A percentile compares a stretch with the other conserved stretches of the same genome.
Conservation (phyloP, 345 rosid species). For the Corchorus capsularis region DNA sequence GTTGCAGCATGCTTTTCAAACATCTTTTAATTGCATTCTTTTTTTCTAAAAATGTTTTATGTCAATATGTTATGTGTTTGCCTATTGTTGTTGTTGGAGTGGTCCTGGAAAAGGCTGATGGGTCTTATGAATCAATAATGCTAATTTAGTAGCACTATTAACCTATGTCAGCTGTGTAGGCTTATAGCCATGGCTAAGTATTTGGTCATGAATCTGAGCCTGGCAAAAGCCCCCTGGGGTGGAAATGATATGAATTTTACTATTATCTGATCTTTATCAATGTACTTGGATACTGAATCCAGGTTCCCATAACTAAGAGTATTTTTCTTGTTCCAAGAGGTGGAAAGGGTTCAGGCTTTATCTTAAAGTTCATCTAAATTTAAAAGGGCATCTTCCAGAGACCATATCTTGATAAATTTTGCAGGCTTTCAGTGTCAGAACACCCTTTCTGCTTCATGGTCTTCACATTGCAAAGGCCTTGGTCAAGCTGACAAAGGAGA, state of each 20-base stretch:
- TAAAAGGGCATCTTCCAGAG: conserved; percentile 11
- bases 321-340: not conserved
- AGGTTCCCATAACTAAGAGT: not conserved
- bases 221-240: not conserved
- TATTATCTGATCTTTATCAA: not conserved
- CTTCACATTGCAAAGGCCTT: not conserved
- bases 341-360: not conserved
- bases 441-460: not conserved
- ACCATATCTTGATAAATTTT: not conserved
- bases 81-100: not conserved
- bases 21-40: too few relatives aligned
- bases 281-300: not conserved
- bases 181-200: not conserved
- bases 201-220: not conserved
- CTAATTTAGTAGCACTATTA: not conserved
- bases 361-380: conserved; percentile 2
- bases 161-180: not conserved
- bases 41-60: too few relatives aligned
- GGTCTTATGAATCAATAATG: conserved; percentile 10
- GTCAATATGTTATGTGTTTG: not conserved
- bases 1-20: too few relatives aligned
- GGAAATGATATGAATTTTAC: not conserved
- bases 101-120: not conserved
- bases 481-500: conserved; percentile 7
- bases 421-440: not conserved